Conservation (phyloP, 306 rosid species). For the Citrullus amarus region DNA sequence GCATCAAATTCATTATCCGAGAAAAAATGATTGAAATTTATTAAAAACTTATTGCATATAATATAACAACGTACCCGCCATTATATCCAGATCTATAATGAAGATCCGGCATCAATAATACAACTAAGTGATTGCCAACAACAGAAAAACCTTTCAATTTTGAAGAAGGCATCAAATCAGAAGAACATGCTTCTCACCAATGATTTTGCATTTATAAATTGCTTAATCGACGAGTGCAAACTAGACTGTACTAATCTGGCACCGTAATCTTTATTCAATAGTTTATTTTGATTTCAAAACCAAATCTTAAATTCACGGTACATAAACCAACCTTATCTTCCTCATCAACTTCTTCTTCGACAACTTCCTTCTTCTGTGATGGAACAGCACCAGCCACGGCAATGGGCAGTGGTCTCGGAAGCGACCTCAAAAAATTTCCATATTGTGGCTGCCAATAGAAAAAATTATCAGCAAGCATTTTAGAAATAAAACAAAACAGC, state of each 20-base stretch:
- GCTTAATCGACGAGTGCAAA: neutral
- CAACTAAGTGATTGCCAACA: neutral
- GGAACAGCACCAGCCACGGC: slow-evolving; percentile 20
- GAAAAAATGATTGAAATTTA: neutral
- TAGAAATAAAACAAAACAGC: neutral
- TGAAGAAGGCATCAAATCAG: neutral
- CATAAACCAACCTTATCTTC: slow-evolving; percentile 42
- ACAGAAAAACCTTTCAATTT: neutral
- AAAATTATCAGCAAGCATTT: neutral
- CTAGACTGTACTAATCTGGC: neutral
- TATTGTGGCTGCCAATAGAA: slow-evolving; percentile 45
- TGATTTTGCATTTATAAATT: neutral
- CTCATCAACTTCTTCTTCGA: slow-evolving; percentile 29
- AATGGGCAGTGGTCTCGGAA: slow-evolving; percentile 70
- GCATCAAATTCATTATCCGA: neutral
- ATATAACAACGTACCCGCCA: neutral
- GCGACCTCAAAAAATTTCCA: slow-evolving; percentile 38
- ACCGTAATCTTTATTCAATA: neutral
- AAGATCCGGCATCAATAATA: neutral
- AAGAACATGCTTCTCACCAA: neutral
- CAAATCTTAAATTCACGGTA: neutral
- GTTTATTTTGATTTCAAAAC: neutral
- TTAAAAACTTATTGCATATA: neutral
- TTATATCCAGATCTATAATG: neutral
- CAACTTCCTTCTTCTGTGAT: slow-evolving; percentile 37